Base-by-base conservation (phyloP, 2,329 filamentous ascomycete genomes). In the Boeremia exigua region DNA sequence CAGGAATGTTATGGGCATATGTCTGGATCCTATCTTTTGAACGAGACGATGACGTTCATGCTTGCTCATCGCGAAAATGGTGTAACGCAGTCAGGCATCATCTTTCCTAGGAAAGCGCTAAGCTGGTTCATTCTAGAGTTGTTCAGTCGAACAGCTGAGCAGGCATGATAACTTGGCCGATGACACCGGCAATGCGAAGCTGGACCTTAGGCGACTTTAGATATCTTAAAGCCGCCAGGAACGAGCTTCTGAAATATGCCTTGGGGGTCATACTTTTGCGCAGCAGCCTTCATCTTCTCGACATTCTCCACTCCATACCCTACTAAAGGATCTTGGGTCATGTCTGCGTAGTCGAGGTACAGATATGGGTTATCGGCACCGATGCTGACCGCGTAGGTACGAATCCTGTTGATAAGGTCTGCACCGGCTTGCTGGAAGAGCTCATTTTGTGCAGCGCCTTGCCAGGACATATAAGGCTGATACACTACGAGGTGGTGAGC, bases 321-420 rank as follows among this genome's bases (percentile, higher is more conserved):
- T 6, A 56, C 34, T 0, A 72, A 55, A 2, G 63, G 62, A 32
- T 69, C 57, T 30, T 68, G 66, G 2, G 48, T 60, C 0, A 32
- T 51, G 4, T 66, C 63, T 10, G 63, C 75, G 46, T 77, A 77
- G 44, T 72, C 72, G 14, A 74, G 58, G 28, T 76, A 73, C 2
- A 74, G 37, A 19, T 63, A 69, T 11, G 67, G 63, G 33, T 67
- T 68, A 15, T 60, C 60, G 1, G 62, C 59, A 15, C 62, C 65
- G 19, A 66, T 65, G 17, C 59, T 62, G 12, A 63, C 50, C 3
- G 62, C 61, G 42, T 63, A 66, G 6, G 48, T 57, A 15, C 57
- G 49, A 23, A 65, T 62, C 6, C 53, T 51, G 9, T 56, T 52
- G n/a, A 66, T 30, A 6, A 65, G 52, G 2, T 63, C 56, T 4